Percentiles rank a stretch among this genome's conserved stretches.
These are phyloP conservation scores for Solanum arcanum DNA, from an alignment of 257 asterid species.

Conservation along the genomic window DNA sequence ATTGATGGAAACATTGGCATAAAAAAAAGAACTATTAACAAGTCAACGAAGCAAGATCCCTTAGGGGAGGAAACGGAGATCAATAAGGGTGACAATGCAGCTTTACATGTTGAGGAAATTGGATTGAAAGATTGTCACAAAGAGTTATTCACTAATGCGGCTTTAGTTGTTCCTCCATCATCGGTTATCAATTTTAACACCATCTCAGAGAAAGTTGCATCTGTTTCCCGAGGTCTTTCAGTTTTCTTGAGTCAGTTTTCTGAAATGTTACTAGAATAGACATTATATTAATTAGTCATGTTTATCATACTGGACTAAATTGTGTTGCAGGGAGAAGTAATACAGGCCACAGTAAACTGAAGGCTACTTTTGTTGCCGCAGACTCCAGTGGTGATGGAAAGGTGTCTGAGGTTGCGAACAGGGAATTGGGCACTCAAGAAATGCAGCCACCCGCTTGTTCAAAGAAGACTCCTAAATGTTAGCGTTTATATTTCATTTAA, in stretches of 20 bases:
- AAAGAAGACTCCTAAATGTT: conserved; percentile 40
- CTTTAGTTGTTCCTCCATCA: conserved; percentile 10
- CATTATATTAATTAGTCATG: background rate
- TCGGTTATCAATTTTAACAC: conserved; percentile 13
- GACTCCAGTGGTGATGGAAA: conserved; percentile 20
- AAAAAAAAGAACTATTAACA: conserved; percentile 15
- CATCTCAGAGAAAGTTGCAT: conserved; percentile 21
- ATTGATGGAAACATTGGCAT: background rate
- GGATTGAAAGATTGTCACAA: conserved; percentile 12
- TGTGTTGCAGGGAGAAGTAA: conserved; percentile 23
- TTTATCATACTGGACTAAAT: conserved; percentile 1
- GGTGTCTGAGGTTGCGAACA: conserved; percentile 16
- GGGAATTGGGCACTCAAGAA: conserved; percentile 16
- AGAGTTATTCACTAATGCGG: conserved; percentile 11
- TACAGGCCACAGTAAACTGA: conserved; percentile 15
- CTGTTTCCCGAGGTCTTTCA: conserved; percentile 38
- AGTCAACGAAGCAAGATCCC: conserved; percentile 27
- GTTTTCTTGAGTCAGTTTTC: conserved; percentile 1
- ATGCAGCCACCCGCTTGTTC: conserved; percentile 9
- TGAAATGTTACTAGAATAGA: background rate
- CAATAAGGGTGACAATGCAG: conserved; percentile 8
- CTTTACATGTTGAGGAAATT: conserved; percentile 5
- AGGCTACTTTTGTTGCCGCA: conserved; percentile 8
- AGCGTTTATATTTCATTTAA: conserved; percentile 11
- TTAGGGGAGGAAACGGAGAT: conserved; percentile 16